phyloP scores from a whole-genome alignment of 345 rosid genomes.

The Eucalyptus marginata region DNA sequence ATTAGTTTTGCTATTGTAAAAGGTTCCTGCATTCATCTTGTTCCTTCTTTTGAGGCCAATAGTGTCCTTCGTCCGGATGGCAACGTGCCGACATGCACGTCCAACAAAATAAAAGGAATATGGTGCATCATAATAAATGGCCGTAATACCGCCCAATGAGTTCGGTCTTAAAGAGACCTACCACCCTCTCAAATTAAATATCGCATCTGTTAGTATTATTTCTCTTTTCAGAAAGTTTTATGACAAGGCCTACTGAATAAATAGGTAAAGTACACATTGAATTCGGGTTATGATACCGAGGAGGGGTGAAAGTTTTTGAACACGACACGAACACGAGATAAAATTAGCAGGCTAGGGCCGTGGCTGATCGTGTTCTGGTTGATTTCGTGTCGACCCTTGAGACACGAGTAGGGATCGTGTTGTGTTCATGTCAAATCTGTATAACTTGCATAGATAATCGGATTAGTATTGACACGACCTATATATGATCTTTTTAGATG shows the following conservation, averaged over 20 bases:
- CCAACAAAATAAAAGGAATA: background rate
- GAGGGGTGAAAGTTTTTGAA: background rate
- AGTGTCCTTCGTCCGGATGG: background rate
- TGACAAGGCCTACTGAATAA: background rate
- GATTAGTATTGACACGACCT: fast-evolving
- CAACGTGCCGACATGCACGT: background rate
- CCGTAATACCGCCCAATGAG: background rate
- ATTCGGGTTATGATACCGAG: background rate
- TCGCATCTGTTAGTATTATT: background rate
- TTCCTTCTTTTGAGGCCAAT: background rate
- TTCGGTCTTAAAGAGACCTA: background rate
- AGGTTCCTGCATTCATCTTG: background rate
- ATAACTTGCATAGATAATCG: fast-evolving
- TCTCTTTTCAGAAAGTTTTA: background rate
- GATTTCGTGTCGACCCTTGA: no score
- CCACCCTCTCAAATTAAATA: background rate
- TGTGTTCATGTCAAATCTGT: background rate
- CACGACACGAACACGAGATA: background rate
- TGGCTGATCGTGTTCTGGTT: background rate
- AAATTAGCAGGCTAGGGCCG: background rate
- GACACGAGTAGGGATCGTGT: fast-evolving
- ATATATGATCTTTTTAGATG: background rate
- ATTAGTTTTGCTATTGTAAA: background rate
- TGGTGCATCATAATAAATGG: background rate
- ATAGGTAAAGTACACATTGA: background rate